Conservation (phyloP, 164 flowering plant genomes). For the Vitis vinifera region DNA sequence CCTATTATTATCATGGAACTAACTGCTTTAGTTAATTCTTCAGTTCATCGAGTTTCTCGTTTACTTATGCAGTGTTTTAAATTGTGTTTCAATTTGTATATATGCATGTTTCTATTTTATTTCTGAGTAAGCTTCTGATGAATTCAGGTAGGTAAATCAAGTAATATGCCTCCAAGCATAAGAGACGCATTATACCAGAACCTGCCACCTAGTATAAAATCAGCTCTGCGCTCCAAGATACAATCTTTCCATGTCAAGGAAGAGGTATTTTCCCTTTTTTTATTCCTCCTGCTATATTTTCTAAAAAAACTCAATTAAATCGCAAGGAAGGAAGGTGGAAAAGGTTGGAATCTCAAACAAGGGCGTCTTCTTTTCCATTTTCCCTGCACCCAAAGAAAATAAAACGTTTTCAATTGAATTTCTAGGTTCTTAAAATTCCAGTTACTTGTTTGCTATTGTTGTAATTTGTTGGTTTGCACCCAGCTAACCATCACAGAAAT, state of each 20-base stretch:
- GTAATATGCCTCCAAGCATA: constrained; percentile 25
- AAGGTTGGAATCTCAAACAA: too few species aligned
- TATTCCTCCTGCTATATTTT: background rate
- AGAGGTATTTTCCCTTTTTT: constrained; percentile 20
- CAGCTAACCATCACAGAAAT: constrained; percentile 67
- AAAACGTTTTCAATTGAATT: background rate
- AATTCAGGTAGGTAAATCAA: constrained; percentile 35
- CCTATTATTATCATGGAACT: too few species aligned
- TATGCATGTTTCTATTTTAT: background rate
- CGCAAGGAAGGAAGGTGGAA: background rate
- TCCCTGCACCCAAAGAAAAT: background rate
- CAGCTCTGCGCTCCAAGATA: constrained; percentile 30
- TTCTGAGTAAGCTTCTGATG: background rate
- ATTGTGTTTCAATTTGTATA: too few species aligned
- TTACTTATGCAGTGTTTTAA: too few species aligned
- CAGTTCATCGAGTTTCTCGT: too few species aligned
- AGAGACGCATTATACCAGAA: constrained; percentile 35
- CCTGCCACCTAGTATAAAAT: constrained; percentile 35
- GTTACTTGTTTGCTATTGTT: background rate
- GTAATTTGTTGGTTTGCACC: background rate
- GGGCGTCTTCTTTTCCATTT: background rate
- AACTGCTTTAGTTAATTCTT: too few species aligned
- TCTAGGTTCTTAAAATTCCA: background rate
- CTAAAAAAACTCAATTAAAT: background rate
- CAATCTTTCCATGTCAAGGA: constrained; percentile 31